Evolutionary conservation across 202 grass and related monocot genomes (phyloP).

Genomic region (Carex arenaria): DNA sequence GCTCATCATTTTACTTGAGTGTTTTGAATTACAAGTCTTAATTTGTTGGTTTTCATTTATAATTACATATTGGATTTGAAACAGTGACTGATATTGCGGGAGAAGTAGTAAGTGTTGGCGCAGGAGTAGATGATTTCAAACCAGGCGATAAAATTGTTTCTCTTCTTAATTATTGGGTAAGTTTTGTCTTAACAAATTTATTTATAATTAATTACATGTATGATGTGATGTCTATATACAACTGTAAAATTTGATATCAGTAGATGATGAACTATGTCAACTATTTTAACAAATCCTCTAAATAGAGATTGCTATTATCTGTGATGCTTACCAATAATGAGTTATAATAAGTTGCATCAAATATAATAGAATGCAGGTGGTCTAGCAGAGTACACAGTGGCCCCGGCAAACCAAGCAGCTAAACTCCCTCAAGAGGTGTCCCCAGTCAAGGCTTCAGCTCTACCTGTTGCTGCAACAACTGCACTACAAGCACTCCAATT

Average conservation of each 20-base stretch:
- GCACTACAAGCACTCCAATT: constrained; percentile 18
- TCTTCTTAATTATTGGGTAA: constrained; percentile 32
- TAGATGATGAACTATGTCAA: neutral
- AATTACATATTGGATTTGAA: neutral
- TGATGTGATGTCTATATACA: neutral
- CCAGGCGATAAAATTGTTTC: constrained; percentile 47
- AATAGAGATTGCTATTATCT: too few relatives aligned
- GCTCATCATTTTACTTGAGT: neutral
- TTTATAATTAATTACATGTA: neutral
- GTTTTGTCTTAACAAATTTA: neutral
- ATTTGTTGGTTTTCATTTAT: neutral
- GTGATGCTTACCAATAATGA: neutral
- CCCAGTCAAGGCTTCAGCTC: neutral
- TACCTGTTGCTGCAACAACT: constrained; percentile 19
- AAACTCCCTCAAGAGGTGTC: constrained; percentile 1
- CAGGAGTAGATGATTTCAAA: constrained; percentile 28
- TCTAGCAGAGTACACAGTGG: constrained; percentile 10
- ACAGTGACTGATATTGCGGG: constrained; percentile 50
- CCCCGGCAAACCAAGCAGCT: neutral
- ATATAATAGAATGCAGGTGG: constrained; percentile 10
- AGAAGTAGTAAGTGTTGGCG: constrained; percentile 39
- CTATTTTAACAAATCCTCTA: neutral
- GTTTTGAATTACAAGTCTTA: neutral
- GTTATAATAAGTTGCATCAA: neutral
- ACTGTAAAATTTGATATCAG: neutral